Conservation (phyloP, 2,329 filamentous ascomycete genomes). For the Didymella segeticola region DNA sequence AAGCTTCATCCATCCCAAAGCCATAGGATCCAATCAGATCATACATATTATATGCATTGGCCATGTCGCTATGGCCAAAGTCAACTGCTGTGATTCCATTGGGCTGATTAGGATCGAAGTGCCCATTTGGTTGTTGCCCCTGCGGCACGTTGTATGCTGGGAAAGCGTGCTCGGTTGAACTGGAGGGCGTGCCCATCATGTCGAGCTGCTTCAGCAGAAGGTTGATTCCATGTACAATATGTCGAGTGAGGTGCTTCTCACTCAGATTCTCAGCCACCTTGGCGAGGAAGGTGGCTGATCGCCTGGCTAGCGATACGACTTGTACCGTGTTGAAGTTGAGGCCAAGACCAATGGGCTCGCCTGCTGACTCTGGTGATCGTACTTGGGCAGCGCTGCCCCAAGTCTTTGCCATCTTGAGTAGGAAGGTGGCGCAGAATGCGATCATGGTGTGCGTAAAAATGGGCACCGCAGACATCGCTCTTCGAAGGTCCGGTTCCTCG, state of each 20-base stretch:
- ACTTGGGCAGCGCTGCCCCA: slow-evolving; percentile 48
- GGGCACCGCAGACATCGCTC: slow-evolving; percentile 55
- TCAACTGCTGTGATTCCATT: slow-evolving; percentile 11
- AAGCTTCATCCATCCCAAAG: slow-evolving; percentile 43
- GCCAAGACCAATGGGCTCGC: slow-evolving; percentile 35
- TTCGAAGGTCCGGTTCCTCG: slow-evolving; percentile 53
- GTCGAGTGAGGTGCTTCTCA: slow-evolving; percentile 39
- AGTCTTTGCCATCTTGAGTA: slow-evolving; percentile 58
- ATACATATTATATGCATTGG: slow-evolving; percentile 24
- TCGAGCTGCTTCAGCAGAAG: slow-evolving; percentile 38
- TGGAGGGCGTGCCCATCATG: slow-evolving; percentile 28
- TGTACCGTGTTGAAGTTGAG: slow-evolving; percentile 42
- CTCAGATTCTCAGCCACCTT: slow-evolving; percentile 38
- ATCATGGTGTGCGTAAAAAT: slow-evolving; percentile 62
- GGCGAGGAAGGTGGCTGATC: slow-evolving; percentile 34
- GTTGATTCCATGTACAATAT: slow-evolving; percentile 41
- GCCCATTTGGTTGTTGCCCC: slow-evolving; percentile 2
- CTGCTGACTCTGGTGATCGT: slow-evolving; percentile 33
- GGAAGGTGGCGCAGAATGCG: slow-evolving; percentile 60
- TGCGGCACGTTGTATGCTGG: slow-evolving; percentile 9
- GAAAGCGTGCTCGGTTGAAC: slow-evolving; percentile 10
- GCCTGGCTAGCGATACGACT: slow-evolving; percentile 35
- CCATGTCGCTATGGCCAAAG: slow-evolving; percentile 15
- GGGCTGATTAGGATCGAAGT: slow-evolving; percentile 4
- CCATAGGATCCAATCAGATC: slow-evolving; percentile 42